A percentile compares a stretch with the other conserved stretches of the same genome.
Evolutionary conservation across 2,329 filamentous ascomycete species (phyloP).

Genomic region (Claviceps monticola): DNA sequence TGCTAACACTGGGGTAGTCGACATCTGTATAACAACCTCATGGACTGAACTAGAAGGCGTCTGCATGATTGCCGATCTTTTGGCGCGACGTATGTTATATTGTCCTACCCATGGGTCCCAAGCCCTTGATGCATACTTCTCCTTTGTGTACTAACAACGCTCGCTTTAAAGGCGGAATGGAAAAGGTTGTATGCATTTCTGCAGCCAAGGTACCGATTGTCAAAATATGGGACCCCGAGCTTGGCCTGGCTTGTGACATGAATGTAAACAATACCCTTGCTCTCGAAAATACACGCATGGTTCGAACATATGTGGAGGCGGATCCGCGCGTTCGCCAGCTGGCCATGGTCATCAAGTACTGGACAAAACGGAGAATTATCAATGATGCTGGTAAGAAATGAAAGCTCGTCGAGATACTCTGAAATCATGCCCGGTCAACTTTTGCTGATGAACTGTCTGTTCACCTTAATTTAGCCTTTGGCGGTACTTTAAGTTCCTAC

Average conservation of each 20-base stretch:
- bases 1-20: slow-evolving; percentile 43
- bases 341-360: slow-evolving; percentile 95
- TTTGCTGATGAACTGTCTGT: slow-evolving; percentile 9
- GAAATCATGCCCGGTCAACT: neutral
- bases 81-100: slow-evolving; percentile 60
- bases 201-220: slow-evolving; percentile 96
- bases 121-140: neutral
- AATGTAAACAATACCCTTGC: slow-evolving; percentile 97
- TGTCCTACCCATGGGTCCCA: neutral
- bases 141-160: neutral
- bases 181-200: slow-evolving; percentile 87
- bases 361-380: slow-evolving; percentile 82
- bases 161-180: slow-evolving; percentile 67
- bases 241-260: slow-evolving; percentile 85
- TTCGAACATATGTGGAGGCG: slow-evolving; percentile 88
- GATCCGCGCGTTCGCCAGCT: slow-evolving; percentile 82
- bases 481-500: slow-evolving; percentile 91
- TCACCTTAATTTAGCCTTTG: slow-evolving; percentile 48
- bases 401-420: neutral
- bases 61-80: slow-evolving; percentile 75
- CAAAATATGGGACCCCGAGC: slow-evolving; percentile 94
- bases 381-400: slow-evolving; percentile 73
- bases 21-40: slow-evolving; percentile 91
- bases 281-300: slow-evolving; percentile 93
- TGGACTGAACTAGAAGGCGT: slow-evolving; percentile 81